phyloP scores from a whole-genome alignment of 192 early-diverging fungal species.

The Glomus cerebriforme region DNA sequence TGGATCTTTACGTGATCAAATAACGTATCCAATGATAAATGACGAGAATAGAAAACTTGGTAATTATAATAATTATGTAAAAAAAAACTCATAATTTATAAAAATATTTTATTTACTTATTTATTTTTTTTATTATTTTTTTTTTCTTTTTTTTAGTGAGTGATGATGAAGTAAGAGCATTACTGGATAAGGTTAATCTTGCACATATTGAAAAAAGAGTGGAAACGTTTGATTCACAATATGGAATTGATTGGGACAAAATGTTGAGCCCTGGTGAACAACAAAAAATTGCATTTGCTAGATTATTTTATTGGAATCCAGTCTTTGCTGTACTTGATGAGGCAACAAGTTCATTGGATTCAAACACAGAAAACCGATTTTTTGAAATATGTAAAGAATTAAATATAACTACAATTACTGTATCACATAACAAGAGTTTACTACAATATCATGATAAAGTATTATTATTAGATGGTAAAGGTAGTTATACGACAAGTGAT shows the following conservation, averaged over 20 bases:
- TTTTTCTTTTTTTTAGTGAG: slow-evolving; percentile 39
- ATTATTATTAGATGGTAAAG: slow-evolving; percentile 35
- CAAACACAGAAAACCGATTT: slow-evolving; percentile 48
- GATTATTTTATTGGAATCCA: slow-evolving; percentile 72
- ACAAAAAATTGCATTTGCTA: slow-evolving; percentile 69
- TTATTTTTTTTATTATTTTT: slow-evolving; percentile 29
- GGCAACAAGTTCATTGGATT: slow-evolving; percentile 68
- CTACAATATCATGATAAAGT: slow-evolving; percentile 39
- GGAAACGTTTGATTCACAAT: slow-evolving; percentile 45
- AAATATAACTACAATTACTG: slow-evolving; percentile 86
- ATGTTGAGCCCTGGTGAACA: slow-evolving; percentile 79
- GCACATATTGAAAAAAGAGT: slow-evolving; percentile 43
- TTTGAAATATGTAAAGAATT: slow-evolving; percentile 61
- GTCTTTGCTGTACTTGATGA: slow-evolving; percentile 77
- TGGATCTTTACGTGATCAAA: slow-evolving; percentile 67
- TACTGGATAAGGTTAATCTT: slow-evolving; percentile 43
- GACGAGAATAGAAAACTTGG: slow-evolving; percentile 37
- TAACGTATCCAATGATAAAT: slow-evolving; percentile 58
- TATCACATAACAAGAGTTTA: slow-evolving; percentile 70
- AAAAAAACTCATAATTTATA: too few species aligned
- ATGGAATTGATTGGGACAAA: slow-evolving; percentile 61
- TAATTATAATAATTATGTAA: slow-evolving; percentile 32
- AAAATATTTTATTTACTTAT: slow-evolving; percentile 34
- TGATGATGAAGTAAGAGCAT: slow-evolving; percentile 44
- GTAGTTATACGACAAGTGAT: slow-evolving; percentile 31